Conservation (phyloP, 345 rosid species). For the Rubroshorea leprosula region DNA sequence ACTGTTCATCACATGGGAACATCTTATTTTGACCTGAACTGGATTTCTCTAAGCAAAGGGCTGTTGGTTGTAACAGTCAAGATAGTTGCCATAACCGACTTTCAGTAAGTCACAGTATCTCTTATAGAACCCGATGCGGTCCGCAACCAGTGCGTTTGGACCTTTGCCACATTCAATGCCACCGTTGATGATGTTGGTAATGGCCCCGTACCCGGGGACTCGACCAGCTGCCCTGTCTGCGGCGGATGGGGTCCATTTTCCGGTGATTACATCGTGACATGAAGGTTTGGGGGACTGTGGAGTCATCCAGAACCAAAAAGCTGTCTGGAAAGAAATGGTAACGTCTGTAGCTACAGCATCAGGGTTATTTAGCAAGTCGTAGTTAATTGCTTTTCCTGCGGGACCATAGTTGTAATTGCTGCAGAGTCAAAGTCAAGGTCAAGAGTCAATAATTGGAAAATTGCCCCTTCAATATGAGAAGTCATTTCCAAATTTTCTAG, state of each 20-base stretch:
- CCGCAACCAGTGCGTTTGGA: constrained; percentile 29
- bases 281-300: too few species aligned
- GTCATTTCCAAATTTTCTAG: too few species aligned
- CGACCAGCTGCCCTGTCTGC: constrained; percentile 36
- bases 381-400: constrained; percentile 45
- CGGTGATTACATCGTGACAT: too few species aligned
- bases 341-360: constrained; percentile 40
- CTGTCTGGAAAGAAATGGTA: too few species aligned
- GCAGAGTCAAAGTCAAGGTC: constrained; percentile 8
- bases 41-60: too few species aligned
- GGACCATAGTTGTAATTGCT: constrained; percentile 68
- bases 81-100: constrained; percentile 43
- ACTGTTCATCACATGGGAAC: too few species aligned
- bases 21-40: too few species aligned
- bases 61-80: constrained; percentile 34
- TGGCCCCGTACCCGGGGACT: constrained; percentile 37
- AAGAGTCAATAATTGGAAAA: too few species aligned
- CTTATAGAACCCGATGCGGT: too few species aligned
- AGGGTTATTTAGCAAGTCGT: constrained; percentile 45
- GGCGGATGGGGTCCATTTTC: constrained; percentile 29
- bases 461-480: too few species aligned
- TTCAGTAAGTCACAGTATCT: too few species aligned
- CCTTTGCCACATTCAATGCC: constrained; percentile 61
- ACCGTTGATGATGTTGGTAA: constrained; percentile 67
- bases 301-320: too few species aligned